Base-by-base conservation (phyloP, 768 basidiomycete genomes). In the Austroboletus festivus region DNA sequence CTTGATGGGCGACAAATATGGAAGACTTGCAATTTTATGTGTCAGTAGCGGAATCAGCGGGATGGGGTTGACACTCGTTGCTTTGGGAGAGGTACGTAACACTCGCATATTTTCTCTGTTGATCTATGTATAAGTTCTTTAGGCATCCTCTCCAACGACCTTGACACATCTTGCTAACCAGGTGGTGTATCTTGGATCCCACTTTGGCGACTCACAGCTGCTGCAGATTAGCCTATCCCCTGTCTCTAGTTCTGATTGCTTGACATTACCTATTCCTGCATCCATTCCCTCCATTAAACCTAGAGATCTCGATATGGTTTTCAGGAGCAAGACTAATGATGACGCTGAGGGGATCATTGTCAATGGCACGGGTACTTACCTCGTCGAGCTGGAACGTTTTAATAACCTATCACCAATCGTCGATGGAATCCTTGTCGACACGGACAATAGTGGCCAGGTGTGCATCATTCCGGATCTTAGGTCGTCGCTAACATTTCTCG, bases 401-500 rank as follows among this genome's bases (percentile, higher is more conserved):
- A 79, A 79, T 51, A 93, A 92, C 56, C 76, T 95, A 53, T 89
- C 86, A 0, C 93, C 93, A 0, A 88, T 94, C 38, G 60, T 82
- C 49, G 93, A 96, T 61, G 88, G 87, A 12, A 72, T 80, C n/a
- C 62, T 91, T 19, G 83, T 83, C 5, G 89, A 93, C 63, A 68
- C 71, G 3, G 89, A 91, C 47, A 76, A 76, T 2, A 83, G 78
- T 56, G 83, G 83, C 13, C 84, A 89, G 73, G 85, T 86, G 51
- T 26, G 75, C 58, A 8, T 34, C 22, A 40, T 28, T 11, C 31
- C 6, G 16, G 34, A 15, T 23, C 44, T 21, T 10, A 3, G 26
- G 19, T 1, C 21, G 22, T 26, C 19, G 16, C 23, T 48, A 4
- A 56, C 19, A 16, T 34, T 13, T 39, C 24, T 42, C 3, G 20